Evolutionary conservation across 441 rosid genomes (phyloP).

Genomic region (Euphorbia corollata): DNA sequence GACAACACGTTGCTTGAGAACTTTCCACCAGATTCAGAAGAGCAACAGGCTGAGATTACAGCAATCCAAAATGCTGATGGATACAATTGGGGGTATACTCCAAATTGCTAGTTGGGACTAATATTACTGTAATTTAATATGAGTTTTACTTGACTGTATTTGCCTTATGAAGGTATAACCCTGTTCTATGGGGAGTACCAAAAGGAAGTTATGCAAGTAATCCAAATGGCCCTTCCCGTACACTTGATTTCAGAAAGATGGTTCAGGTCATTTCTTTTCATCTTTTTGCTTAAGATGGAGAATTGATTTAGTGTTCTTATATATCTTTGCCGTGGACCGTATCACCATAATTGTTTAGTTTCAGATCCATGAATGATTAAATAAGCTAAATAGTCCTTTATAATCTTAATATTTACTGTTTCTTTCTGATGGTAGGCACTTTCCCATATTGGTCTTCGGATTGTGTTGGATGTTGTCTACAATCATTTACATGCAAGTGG

Average conservation of each 20-base stretch:
- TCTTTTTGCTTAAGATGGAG: not conserved
- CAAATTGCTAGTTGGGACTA: conserved; percentile 13
- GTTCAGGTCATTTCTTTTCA: conserved; percentile 56
- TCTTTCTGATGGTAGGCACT: conserved; percentile 52
- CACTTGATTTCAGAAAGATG: conserved; percentile 82
- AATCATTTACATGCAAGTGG: conserved; percentile 92
- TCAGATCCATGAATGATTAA: conserved; percentile 1
- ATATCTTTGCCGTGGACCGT: conserved; percentile 11
- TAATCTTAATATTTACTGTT: conserved; percentile 9
- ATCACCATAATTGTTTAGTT: conserved; percentile 9
- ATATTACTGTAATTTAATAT: conserved; percentile 17
- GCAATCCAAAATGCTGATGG: conserved; percentile 72
- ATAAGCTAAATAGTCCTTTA: not conserved
- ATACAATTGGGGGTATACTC: conserved; percentile 92
- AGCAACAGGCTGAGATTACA: conserved; percentile 73
- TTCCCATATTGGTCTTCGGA: conserved; percentile 55
- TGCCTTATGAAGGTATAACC: conserved; percentile 64
- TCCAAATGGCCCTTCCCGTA: conserved; percentile 67
- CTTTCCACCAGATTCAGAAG: conserved; percentile 71
- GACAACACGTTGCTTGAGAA: conserved; percentile 59
- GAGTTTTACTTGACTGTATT: conserved; percentile 21
- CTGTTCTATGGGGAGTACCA: conserved; percentile 94
- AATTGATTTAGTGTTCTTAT: not conserved
- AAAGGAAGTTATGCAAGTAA: conserved; percentile 96
- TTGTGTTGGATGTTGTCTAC: conserved; percentile 89